phyloP scores from a whole-genome alignment of 208 protist species.

The Trypanosoma theileri region DNA sequence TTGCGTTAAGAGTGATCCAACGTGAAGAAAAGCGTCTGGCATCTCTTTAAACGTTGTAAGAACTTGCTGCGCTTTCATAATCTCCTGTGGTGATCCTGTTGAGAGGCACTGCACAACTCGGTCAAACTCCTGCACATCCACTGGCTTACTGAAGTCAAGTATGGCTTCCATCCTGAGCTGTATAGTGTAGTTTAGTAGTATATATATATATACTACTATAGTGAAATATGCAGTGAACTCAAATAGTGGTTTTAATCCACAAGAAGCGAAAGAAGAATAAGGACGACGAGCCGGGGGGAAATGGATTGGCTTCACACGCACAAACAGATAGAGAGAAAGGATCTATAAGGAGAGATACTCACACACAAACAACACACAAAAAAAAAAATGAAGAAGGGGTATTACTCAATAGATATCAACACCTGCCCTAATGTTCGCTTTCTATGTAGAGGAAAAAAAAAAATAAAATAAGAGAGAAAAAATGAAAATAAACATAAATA shows the following conservation, averaged over 20 bases:
- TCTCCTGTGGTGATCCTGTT: slow-evolving; percentile 43
- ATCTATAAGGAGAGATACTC: too few species aligned
- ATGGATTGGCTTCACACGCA: too few species aligned
- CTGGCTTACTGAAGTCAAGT: slow-evolving; percentile 66
- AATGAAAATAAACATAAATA: not conserved
- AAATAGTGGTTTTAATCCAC: too few species aligned
- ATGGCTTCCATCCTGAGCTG: slow-evolving; percentile 51
- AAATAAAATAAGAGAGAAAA: slow-evolving; percentile 6
- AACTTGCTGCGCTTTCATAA: slow-evolving; percentile 81
- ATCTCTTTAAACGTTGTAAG: slow-evolving; percentile 91
- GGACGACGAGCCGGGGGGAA: too few species aligned
- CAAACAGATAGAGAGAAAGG: too few species aligned
- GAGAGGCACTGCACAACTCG: slow-evolving; percentile 57
- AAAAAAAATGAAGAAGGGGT: too few species aligned
- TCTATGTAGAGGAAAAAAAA: slow-evolving; percentile 14
- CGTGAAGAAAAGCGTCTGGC: slow-evolving; percentile 90
- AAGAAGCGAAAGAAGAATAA: too few species aligned
- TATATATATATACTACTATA: slow-evolving; percentile 1
- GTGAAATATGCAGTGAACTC: not conserved
- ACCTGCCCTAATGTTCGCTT: too few species aligned
- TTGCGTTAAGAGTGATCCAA: slow-evolving; percentile 90
- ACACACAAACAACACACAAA: too few species aligned
- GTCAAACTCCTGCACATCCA: slow-evolving; percentile 78
- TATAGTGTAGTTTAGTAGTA: not conserved
- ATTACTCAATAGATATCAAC: too few species aligned